These are phyloP conservation scores for Sporisorium iseilematis-ciliati DNA, from an alignment of 1,284 basidiomycete genomes.

Conservation along the genomic window DNA sequence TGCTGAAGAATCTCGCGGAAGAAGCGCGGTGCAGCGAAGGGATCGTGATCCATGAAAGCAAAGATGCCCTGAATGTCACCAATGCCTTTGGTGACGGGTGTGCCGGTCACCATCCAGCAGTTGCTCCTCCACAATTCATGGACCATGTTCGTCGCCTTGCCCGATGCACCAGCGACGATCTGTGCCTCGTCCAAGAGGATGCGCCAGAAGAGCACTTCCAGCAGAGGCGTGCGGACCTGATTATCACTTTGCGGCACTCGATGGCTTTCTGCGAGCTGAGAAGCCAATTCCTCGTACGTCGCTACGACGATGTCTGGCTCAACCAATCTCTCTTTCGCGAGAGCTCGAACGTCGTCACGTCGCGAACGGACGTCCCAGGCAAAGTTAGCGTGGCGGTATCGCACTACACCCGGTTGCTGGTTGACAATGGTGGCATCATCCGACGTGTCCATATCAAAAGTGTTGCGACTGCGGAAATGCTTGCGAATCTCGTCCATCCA, in stretches of 20 bases:
- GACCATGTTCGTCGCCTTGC: conserved; percentile 51
- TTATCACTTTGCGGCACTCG: conserved; percentile 17
- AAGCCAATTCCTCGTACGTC: conserved; percentile 54
- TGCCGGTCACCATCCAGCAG: conserved; percentile 58
- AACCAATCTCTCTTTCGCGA: conserved; percentile 23
- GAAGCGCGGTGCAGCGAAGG: conserved; percentile 40
- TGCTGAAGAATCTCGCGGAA: conserved; percentile 48
- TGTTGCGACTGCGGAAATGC: conserved; percentile 47
- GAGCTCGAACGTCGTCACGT: conserved; percentile 21
- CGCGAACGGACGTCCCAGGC: conserved; percentile 25
- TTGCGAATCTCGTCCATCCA: conserved; percentile 57
- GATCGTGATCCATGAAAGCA: conserved; percentile 53
- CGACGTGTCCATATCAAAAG: not conserved
- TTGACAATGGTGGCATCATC: not conserved
- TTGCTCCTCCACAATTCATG: conserved; percentile 56
- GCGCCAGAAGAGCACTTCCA: conserved; percentile 56
- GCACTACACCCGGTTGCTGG: conserved; percentile 36
- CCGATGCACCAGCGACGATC: conserved; percentile 43
- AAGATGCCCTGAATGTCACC: conserved; percentile 53
- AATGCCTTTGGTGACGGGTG: conserved; percentile 51
- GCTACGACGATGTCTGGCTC: conserved; percentile 52
- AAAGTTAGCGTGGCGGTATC: conserved; percentile 40
- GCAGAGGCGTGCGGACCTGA: conserved; percentile 38
- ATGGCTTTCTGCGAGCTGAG: conserved; percentile 44
- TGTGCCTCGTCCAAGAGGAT: conserved; percentile 59